Conservation (phyloP, 768 basidiomycete species). For the Omphalotus guepiniiformis region DNA sequence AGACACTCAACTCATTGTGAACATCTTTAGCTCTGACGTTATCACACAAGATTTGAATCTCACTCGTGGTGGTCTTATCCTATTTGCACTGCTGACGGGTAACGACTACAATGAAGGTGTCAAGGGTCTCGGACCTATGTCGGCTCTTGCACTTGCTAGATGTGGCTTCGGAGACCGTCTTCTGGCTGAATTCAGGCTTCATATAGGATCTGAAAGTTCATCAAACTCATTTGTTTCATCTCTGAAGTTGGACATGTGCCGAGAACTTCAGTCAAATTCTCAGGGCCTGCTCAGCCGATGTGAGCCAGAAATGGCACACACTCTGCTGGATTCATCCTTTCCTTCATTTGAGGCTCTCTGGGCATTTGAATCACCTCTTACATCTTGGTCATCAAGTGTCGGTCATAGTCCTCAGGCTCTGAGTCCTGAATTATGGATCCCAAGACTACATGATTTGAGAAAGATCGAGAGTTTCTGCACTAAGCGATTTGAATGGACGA, state of each 20-base stretch:
- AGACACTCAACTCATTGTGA: too few species aligned
- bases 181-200: neutral
- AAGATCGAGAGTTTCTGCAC: neutral
- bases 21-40: neutral
- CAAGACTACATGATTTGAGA: neutral
- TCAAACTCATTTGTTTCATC: neutral
- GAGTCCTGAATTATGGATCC: neutral
- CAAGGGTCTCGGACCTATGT: too few species aligned
- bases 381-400: neutral
- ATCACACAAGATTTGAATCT: constrained; percentile 30
- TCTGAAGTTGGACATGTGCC: neutral
- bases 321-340: neutral
- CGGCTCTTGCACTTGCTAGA: neutral
- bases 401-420: neutral
- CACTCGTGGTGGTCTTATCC: constrained; percentile 46
- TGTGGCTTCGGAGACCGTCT: neutral
- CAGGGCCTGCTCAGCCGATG: neutral
- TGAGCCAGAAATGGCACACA: neutral
- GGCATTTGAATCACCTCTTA: neutral
- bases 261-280: neutral
- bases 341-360: neutral
- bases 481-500: neutral
- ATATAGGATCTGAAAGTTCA: neutral
- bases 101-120: constrained; percentile 48
- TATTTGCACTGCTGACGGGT: constrained; percentile 55